Evolutionary conservation across 108 stramenopile genomes (phyloP).

Genomic region (Pseudonitzschia delicatissima): DNA sequence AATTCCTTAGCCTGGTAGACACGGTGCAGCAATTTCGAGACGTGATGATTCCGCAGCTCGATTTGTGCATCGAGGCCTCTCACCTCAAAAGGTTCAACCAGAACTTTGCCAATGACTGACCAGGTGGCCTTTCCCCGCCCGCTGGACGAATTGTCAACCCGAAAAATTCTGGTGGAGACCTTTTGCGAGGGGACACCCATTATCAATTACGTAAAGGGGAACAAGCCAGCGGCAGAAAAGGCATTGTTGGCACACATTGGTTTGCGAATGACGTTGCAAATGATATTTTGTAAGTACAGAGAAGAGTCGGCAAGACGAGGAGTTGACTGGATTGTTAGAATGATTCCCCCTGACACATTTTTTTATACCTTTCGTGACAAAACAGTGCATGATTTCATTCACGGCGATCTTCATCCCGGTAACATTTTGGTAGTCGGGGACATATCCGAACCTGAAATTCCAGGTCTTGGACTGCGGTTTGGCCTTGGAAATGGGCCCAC

Average conservation of each 20-base stretch:
- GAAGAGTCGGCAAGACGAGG: conserved; percentile 8
- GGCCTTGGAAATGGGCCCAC: conserved; percentile 81
- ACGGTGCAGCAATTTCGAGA: conserved; percentile 84
- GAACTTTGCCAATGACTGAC: conserved; percentile 67
- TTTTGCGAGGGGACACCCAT: conserved; percentile 84
- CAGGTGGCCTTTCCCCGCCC: conserved; percentile 70
- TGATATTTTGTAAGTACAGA: conserved; percentile 71
- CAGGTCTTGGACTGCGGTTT: conserved; percentile 83
- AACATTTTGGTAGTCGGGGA: conserved; percentile 78
- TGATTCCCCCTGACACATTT: not conserved
- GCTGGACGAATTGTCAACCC: conserved; percentile 65
- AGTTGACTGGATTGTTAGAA: conserved; percentile 33
- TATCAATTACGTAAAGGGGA: conserved; percentile 51
- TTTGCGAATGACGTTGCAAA: conserved; percentile 78
- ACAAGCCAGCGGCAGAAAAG: conserved; percentile 35
- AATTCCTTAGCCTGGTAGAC: conserved; percentile 75
- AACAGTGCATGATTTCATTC: conserved; percentile 46
- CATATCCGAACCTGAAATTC: conserved; percentile 52
- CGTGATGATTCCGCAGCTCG: conserved; percentile 83
- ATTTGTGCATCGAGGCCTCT: conserved; percentile 76
- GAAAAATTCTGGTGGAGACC: conserved; percentile 77
- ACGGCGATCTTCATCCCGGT: conserved; percentile 83
- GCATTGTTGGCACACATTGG: conserved; percentile 70
- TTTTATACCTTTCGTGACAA: not conserved
- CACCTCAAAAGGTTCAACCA: conserved; percentile 70